Evolutionary conservation across 345 rosid species (phyloP), one percentile per base, ranked within the genome.

Genomic region (Carallia brachiata): DNA sequence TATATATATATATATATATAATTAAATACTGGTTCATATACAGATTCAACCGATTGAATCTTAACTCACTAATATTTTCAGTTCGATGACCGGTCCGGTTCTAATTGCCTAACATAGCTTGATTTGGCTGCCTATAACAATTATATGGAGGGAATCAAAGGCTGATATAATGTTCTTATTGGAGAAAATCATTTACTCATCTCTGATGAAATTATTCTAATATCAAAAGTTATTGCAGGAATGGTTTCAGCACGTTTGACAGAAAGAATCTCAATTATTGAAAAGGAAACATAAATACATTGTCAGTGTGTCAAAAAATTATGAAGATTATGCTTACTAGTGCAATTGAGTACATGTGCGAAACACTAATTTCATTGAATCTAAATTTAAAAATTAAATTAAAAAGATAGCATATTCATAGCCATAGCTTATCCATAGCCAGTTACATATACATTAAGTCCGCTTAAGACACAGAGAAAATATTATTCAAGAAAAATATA

Each of bases 211-310:
- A 64, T 66, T 58, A 74, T 9, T 58, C 32, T 13, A 31, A 48
- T 30, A 56, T 34, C n/a, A 52, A 4, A 52, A 5, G 12, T 9
- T 31, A 4, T 36, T 48, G 27, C 17, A 27, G 23, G 40, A 36
- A 30, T 4, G 19, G 32, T 50, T 62, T 76, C 12, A 34, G 56
- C 50, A 59, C 39, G 23, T 69, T 55, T 63, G 1, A 31, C 17
- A 62, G 27, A 36, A 48, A 44, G 40, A 52, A 44, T 69, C 36
- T 65, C 12, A 44, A 70, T 66, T 32, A 61, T 68, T 10, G 71
- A 55, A 71, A 87, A 87, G 96, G 96, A 92, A 77, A 40, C 34
- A 65, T 9, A 62, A 57, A 75, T 57, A 78, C 15, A 17, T 5
- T 0, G 65, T 75, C 62, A 83, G 66, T 54, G 3, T 6, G 70